These are phyloP conservation scores for Cyberlindnera nakhonratchasimensis DNA, from an alignment of 805 yeast species.

Conservation along the genomic window DNA sequence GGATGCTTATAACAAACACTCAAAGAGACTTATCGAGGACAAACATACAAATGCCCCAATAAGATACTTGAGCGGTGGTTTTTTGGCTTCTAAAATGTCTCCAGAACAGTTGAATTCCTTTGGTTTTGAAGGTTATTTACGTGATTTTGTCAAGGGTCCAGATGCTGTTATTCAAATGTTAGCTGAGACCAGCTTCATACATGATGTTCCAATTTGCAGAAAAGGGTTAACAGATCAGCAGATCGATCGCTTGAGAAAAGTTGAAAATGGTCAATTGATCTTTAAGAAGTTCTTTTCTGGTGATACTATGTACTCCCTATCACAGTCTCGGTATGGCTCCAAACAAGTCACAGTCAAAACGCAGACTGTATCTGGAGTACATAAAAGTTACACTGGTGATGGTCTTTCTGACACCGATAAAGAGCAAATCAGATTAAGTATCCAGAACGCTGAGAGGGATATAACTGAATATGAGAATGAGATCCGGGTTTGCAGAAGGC, in stretches of 20 bases:
- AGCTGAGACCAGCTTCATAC: conserved; percentile 48
- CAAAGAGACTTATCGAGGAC: conserved; percentile 40
- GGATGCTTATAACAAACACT: conserved; percentile 45
- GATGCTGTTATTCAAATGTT: conserved; percentile 67
- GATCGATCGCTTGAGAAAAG: conserved; percentile 35
- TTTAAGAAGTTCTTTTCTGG: conserved; percentile 63
- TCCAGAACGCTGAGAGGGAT: conserved; percentile 17
- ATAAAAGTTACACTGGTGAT: conserved; percentile 17
- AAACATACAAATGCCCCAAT: conserved; percentile 46
- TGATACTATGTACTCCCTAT: conserved; percentile 46
- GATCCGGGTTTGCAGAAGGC: conserved; percentile 6
- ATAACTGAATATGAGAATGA: conserved; percentile 12
- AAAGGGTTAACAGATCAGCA: conserved; percentile 41
- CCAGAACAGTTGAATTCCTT: conserved; percentile 35
- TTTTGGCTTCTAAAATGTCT: conserved; percentile 26
- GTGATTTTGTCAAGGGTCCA: conserved; percentile 75
- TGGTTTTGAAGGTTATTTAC: conserved; percentile 80
- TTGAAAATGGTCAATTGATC: conserved; percentile 38
- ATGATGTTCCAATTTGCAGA: conserved; percentile 60
- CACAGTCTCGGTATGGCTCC: conserved; percentile 61
- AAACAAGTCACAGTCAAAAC: conserved; percentile 38
- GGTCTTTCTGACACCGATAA: conserved; percentile 25
- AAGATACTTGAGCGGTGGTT: conserved; percentile 40
- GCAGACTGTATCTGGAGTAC: conserved; percentile 7
- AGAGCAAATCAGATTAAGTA: conserved; percentile 7